These are phyloP conservation scores for Pythium dissotocum DNA, from an alignment of 352 stramenopile genomes.

Conservation along the genomic window DNA sequence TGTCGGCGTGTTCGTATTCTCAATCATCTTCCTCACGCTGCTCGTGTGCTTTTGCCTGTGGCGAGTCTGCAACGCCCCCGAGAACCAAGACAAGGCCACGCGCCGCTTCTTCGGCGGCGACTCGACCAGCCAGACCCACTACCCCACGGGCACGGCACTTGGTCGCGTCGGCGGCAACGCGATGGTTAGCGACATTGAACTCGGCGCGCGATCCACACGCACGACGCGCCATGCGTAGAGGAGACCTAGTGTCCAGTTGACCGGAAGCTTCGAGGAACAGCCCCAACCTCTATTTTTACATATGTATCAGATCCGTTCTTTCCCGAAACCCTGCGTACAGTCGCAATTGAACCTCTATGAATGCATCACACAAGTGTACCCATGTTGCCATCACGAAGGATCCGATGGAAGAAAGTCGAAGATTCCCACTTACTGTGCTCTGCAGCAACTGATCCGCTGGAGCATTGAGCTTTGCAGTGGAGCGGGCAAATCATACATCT, in stretches of 20 bases:
- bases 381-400: background rate
- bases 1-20: conserved; percentile 49
- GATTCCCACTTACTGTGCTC: background rate
- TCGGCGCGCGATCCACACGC: conserved; percentile 2
- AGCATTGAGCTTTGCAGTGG: background rate
- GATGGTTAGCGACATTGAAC: conserved; percentile 16
- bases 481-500: background rate
- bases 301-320: background rate
- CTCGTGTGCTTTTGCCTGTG: conserved; percentile 55
- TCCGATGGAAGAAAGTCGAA: background rate
- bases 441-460: background rate
- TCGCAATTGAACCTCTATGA: background rate
- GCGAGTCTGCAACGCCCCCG: conserved; percentile 53
- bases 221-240: conserved; percentile 13
- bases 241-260: background rate
- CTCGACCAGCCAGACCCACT: background rate
- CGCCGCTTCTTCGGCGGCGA: conserved; percentile 16
- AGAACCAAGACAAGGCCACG: conserved; percentile 56
- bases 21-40: conserved; percentile 39
- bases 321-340: background rate
- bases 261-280: background rate
- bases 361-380: background rate
- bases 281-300: conserved; percentile 2
- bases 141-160: background rate
- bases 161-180: conserved; percentile 5